Percentiles rank a stretch among this genome's conserved stretches.
phyloP scores from a whole-genome alignment of 2,329 filamentous ascomycete species.

The Aspergillus floridensis region DNA sequence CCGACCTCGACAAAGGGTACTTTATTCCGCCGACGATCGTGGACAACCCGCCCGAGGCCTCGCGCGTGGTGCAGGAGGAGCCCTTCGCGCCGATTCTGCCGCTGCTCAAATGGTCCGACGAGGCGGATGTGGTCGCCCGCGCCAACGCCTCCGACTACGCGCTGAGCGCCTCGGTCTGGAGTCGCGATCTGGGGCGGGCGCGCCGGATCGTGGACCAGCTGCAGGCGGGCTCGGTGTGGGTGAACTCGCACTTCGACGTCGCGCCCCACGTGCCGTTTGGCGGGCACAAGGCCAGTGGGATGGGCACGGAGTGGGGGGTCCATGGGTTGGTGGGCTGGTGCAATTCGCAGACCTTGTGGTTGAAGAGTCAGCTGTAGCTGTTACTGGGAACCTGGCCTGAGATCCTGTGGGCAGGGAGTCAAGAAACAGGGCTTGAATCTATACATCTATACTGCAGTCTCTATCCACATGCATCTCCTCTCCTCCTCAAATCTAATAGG shows the following conservation, averaged over 20 bases:
- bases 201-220: slow-evolving; percentile 53
- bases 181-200: slow-evolving; percentile 51
- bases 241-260: slow-evolving; percentile 49
- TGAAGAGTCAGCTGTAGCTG: slow-evolving; percentile 19
- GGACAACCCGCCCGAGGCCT: slow-evolving; percentile 55
- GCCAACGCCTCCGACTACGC: slow-evolving; percentile 55
- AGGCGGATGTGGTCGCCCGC: slow-evolving; percentile 58
- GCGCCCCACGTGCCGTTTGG: slow-evolving; percentile 43
- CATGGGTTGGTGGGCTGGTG: slow-evolving; percentile 42
- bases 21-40: slow-evolving; percentile 61
- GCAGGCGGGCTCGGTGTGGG: slow-evolving; percentile 60
- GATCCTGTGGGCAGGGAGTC: no score
- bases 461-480: no score
- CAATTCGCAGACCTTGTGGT: slow-evolving; percentile 36
- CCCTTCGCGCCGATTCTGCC: slow-evolving; percentile 65
- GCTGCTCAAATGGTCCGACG: slow-evolving; percentile 59
- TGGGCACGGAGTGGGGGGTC: slow-evolving; percentile 50
- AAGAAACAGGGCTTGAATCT: no score
- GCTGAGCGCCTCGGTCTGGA: slow-evolving; percentile 60
- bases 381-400: no score
- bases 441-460: no score
- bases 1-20: slow-evolving; percentile 47
- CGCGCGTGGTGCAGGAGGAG: slow-evolving; percentile 58
- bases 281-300: slow-evolving; percentile 53
- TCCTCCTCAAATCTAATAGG: slow-evolving; percentile 5